Conservation (phyloP, 2,329 filamentous ascomycete genomes). For the Calonectria hawksworthii region DNA sequence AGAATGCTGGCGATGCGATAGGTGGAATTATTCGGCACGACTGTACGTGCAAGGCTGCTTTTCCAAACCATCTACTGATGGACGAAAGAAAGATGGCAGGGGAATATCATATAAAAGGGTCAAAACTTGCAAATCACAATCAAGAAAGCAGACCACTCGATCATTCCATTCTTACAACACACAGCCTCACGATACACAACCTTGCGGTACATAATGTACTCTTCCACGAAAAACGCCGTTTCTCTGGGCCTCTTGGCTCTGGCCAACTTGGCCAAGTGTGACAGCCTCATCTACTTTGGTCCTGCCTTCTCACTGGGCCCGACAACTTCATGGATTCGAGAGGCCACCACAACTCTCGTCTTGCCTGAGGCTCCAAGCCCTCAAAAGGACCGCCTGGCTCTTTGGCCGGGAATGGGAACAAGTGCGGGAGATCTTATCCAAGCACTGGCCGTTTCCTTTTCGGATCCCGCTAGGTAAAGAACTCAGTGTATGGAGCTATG, state of each 20-base stretch:
- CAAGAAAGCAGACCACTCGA: neutral
- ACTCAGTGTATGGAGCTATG: rapidly evolving
- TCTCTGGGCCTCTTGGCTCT: constrained; percentile 20
- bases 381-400: constrained; percentile 28
- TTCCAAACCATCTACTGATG: neutral
- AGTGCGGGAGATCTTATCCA: constrained; percentile 33
- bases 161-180: neutral
- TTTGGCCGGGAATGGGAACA: constrained; percentile 36
- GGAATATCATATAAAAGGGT: neutral
- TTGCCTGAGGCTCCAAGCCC: constrained; percentile 29
- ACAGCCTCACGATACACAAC: neutral
- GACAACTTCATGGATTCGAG: constrained; percentile 34
- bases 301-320: constrained; percentile 34
- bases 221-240: neutral
- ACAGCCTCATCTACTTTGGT: constrained; percentile 20
- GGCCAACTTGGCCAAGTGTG: neutral
- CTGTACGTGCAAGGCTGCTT: neutral
- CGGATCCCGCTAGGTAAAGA: constrained; percentile 23
- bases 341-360: constrained; percentile 31
- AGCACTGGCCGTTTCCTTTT: constrained; percentile 34
- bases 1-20: neutral
- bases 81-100: no score
- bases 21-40: neutral
- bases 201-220: neutral
- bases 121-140: neutral